A percentile compares a stretch with the other conserved stretches of the same genome.
phyloP scores from a whole-genome alignment of 345 rosid species.

The Aurinia saxatilis region DNA sequence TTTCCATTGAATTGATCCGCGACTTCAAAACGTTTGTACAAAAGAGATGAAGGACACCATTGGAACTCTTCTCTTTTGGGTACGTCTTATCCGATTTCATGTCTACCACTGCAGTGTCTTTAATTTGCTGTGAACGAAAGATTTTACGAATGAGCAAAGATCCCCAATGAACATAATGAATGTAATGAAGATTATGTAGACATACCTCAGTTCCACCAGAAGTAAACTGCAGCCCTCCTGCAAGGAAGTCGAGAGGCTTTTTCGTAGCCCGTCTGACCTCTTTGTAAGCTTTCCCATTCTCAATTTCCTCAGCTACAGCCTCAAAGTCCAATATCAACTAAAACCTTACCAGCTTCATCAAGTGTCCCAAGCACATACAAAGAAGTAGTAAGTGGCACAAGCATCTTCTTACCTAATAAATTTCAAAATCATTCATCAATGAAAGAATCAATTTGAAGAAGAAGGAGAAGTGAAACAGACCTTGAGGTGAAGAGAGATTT shows the following conservation, averaged over 20 bases:
- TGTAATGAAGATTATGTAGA: constrained; percentile 2
- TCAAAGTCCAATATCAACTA: constrained; percentile 96
- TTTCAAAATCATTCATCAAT: too few species aligned
- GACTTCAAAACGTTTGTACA: constrained; percentile 97
- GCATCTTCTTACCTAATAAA: too few species aligned
- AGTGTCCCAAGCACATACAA: too few species aligned
- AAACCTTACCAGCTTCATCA: too few species aligned
- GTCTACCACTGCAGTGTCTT: constrained; percentile 46
- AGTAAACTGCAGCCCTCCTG: constrained; percentile 66
- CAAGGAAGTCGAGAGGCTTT: constrained; percentile 42
- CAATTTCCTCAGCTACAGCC: constrained; percentile 87
- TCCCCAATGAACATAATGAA: constrained; percentile 11
- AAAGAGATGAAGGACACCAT: constrained; percentile 82
- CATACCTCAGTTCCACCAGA: constrained; percentile 73
- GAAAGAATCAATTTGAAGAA: too few species aligned
- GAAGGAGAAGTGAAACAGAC: too few species aligned
- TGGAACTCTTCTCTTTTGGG: constrained; percentile 91
- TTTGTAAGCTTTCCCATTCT: constrained; percentile 55
- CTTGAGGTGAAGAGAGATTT: too few species aligned
- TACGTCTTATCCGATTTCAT: constrained; percentile 31
- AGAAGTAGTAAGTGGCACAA: too few species aligned
- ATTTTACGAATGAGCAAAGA: constrained; percentile 8
- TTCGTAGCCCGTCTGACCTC: constrained; percentile 36
- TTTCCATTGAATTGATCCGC: constrained; percentile 92
- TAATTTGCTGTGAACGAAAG: constrained; percentile 45